Evolutionary conservation across 129 eudicot species (phyloP).

Genomic region (Arctium minus): DNA sequence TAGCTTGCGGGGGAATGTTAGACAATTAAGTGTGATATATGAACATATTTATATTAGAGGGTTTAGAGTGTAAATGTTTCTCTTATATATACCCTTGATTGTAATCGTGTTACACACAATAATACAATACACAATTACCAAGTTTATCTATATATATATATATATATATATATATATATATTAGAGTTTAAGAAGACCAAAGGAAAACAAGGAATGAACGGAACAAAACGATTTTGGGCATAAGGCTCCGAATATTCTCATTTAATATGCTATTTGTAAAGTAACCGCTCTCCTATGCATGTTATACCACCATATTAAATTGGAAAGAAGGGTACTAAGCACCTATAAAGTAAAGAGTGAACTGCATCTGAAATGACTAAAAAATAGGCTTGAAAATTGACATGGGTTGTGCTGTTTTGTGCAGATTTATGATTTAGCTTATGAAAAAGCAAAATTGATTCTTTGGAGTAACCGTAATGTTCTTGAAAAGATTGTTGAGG

Average conservation of each 20-base stretch:
- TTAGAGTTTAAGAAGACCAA: not conserved
- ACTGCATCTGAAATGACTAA: not conserved
- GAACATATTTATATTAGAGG: too few relatives aligned
- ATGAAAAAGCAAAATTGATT: conserved; percentile 77
- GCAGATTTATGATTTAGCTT: conserved; percentile 80
- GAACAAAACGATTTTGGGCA: not conserved
- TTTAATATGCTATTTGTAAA: not conserved
- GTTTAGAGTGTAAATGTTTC: too few relatives aligned
- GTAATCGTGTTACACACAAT: too few relatives aligned
- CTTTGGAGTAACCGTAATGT: conserved; percentile 68
- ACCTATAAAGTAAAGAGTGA: not conserved
- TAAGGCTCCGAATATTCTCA: not conserved
- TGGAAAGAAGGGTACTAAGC: not conserved
- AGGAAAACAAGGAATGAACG: not conserved
- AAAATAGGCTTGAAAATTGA: conserved; percentile 7
- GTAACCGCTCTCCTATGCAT: not conserved
- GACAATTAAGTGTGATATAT: too few relatives aligned
- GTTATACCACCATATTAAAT: not conserved
- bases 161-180: too few relatives aligned
- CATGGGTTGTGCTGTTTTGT: conserved; percentile 9
- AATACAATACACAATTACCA: too few relatives aligned
- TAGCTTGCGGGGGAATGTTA: too few relatives aligned
- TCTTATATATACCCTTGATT: too few relatives aligned
- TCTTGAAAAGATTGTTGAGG: conserved; percentile 81
- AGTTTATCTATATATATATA: too few relatives aligned